A percentile compares a stretch with the other conserved stretches of the same genome.
These are phyloP conservation scores for Phytophthora cactorum DNA, from an alignment of 352 stramenopile species.

Conservation along the genomic window DNA sequence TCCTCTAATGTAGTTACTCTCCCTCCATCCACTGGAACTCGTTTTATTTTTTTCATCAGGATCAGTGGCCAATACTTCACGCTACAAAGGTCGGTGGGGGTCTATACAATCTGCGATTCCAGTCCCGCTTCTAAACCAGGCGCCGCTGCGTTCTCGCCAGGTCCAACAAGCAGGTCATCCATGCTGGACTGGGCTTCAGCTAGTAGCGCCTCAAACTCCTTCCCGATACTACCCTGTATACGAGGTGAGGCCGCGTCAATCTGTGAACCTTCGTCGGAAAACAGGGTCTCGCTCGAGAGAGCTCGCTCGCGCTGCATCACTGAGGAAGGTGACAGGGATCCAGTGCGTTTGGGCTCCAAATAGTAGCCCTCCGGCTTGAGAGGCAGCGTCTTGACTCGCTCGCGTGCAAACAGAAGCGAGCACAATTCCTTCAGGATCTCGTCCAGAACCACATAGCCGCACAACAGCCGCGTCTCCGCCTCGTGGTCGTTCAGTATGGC, in stretches of 20 bases:
- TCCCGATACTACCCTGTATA: constrained; percentile 53
- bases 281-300: constrained; percentile 48
- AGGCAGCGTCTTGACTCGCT: constrained; percentile 73
- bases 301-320: constrained; percentile 31
- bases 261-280: constrained; percentile 54
- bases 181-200: constrained; percentile 79
- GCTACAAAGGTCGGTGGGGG: constrained; percentile 17
- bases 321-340: constrained; percentile 35
- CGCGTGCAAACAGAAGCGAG: constrained; percentile 78
- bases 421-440: constrained; percentile 89
- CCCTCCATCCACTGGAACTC: constrained; percentile 19
- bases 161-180: constrained; percentile 50
- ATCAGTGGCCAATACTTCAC: constrained; percentile 28
- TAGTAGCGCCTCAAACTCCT: constrained; percentile 76
- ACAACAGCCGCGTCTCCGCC: constrained; percentile 67
- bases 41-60: constrained; percentile 27
- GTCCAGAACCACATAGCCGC: constrained; percentile 81
- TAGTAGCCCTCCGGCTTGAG: constrained; percentile 87
- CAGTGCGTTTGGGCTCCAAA: constrained; percentile 66
- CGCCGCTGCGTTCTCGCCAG: constrained; percentile 10
- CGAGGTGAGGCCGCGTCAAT: constrained; percentile 24
- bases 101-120: constrained; percentile 43
- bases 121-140: constrained; percentile 32
- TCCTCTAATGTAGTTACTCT: not conserved
- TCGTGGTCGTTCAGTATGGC: constrained; percentile 67